Base-by-base conservation (phyloP, 352 stramenopile species). In the Globisporangium perplexum region DNA sequence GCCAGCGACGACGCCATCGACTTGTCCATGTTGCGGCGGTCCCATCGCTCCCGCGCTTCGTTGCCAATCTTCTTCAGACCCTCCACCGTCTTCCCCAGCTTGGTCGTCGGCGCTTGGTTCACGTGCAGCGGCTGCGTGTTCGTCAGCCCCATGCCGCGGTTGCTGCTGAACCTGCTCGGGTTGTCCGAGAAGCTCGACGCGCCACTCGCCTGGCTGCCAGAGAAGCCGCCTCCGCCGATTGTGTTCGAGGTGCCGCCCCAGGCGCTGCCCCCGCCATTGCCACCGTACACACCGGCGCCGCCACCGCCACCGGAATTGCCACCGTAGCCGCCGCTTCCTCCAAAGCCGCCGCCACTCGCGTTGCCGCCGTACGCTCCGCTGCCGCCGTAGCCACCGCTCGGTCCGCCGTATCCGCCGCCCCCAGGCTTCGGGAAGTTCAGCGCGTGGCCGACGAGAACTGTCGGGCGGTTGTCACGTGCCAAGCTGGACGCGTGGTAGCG, bases 1-100 rank as follows among this genome's bases (percentile, higher is more conserved):
- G 84, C 82, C 18, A 95, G 65, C 11, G 84, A 95, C n/a, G 80
- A 88, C n/a, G 71, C 82, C 69, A 95, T 95, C 17, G 80, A 91
- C 65, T 93, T 93, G 65, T 95, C 84, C 77, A 95, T 92, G 73
- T 95, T 93, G 36, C 84, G 84, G 18, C 82, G 77, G 22, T 95
- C 82, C 82, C 83, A 95, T 28, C 82, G 87, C 35, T 95, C 84
- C 20, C 84, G 74, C 15, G 81, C 82, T 53, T 86, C 77, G 28
- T 77, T 70, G 15, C 82, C 77, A 53, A 92, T 88, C 65, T 90
- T 90, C 65, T 88, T 86, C n/a, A 95, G 60, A 20, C 80, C 75
- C 50, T 89, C 78, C 0, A 89, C 76, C 3, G 76, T 88, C 62
- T 93, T 88, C 20, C 78, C 75, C 5, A 95, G 63, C 58, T 79